These are phyloP conservation scores for Aphanocladium album DNA, from an alignment of 2,329 filamentous ascomycete species.

Conservation along the genomic window DNA sequence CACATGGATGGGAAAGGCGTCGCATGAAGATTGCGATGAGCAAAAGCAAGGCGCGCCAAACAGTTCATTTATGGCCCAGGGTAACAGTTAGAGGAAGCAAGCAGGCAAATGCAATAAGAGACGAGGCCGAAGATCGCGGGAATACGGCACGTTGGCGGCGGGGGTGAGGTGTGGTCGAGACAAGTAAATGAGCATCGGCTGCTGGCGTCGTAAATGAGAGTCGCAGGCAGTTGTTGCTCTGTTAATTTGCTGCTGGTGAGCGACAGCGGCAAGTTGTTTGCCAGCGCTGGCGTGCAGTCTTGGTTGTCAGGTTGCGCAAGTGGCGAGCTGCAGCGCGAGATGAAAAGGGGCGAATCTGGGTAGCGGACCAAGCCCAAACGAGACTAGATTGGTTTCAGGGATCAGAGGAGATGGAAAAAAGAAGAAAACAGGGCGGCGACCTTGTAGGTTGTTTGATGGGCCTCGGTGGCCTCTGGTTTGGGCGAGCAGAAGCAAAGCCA, in stretches of 20 bases:
- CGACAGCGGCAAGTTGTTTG: too few species aligned
- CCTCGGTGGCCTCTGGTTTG: neutral
- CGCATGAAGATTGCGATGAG: too few species aligned
- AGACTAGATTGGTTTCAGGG: constrained; percentile 2
- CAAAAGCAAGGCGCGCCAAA: too few species aligned
- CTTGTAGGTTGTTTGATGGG: neutral
- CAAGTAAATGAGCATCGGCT: neutral
- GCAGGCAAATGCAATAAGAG: too few species aligned
- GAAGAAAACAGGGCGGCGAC: neutral
- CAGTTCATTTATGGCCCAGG: too few species aligned
- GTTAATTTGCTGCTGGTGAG: too few species aligned
- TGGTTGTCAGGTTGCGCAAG: neutral
- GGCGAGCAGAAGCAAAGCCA: neutral
- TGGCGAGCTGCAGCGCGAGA: neutral
- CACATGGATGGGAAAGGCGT: too few species aligned
- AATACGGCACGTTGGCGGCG: neutral
- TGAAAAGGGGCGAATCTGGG: constrained; percentile 9
- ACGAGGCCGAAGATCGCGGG: neutral
- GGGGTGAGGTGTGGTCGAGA: neutral
- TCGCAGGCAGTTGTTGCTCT: neutral
- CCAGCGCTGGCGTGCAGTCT: neutral
- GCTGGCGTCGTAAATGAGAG: neutral
- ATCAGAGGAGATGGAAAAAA: neutral
- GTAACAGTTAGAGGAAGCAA: too few species aligned
- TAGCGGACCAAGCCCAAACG: neutral